phyloP scores from a whole-genome alignment of 2,329 filamentous ascomycete genomes.

The Pseudogymnoascus sp. region DNA sequence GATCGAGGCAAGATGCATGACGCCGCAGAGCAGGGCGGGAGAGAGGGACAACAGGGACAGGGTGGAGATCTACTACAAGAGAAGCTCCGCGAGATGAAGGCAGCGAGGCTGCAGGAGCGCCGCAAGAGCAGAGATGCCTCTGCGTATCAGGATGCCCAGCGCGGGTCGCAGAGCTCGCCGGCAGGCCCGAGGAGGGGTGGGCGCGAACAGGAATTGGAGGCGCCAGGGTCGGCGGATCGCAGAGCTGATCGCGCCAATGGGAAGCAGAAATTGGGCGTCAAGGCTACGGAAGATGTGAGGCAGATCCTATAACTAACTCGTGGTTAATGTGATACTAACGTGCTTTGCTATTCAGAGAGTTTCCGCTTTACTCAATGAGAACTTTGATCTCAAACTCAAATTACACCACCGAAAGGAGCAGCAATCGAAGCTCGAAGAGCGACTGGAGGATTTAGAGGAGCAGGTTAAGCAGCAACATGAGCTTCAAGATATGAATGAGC shows the following conservation, averaged over 20 bases:
- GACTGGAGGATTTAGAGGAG: conserved; percentile 46
- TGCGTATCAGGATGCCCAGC: conserved; percentile 13
- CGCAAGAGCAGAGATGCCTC: conserved; percentile 22
- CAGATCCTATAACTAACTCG: background rate
- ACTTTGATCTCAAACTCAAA: conserved; percentile 70
- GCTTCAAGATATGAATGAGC: conserved; percentile 50
- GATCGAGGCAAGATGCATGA: conserved; percentile 5
- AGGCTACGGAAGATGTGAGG: conserved; percentile 60
- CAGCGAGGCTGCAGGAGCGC: conserved; percentile 22
- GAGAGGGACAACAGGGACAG: background rate
- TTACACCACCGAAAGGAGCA: conserved; percentile 62
- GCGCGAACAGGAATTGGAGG: conserved; percentile 21
- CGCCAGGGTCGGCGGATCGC: conserved; percentile 25
- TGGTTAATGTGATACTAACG: conserved; percentile 11
- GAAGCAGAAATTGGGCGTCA: conserved; percentile 52
- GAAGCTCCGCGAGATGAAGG: conserved; percentile 29
- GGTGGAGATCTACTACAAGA: conserved; percentile 25
- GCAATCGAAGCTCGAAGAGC: conserved; percentile 52
- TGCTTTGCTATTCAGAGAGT: conserved; percentile 41
- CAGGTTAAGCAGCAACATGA: conserved; percentile 37
- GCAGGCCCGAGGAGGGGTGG: conserved; percentile 16
- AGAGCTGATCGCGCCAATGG: conserved; percentile 10
- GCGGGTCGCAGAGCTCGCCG: conserved; percentile 27
- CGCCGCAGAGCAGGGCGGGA: background rate
- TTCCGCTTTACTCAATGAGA: conserved; percentile 65